Evolutionary conservation across 805 yeast genomes (phyloP).

Genomic region (Nakazawaea pomicola): DNA sequence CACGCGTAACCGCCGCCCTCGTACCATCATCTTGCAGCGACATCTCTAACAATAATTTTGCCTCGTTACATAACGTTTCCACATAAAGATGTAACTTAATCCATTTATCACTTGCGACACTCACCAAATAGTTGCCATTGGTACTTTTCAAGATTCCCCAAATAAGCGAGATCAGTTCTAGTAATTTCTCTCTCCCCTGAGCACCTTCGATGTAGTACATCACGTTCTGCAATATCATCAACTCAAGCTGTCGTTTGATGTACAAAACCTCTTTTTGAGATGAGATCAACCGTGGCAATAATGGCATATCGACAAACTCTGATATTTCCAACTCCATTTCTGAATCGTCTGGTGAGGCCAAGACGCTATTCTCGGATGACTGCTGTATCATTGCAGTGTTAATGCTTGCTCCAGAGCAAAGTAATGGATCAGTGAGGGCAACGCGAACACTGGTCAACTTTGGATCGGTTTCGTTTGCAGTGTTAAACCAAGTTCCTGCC

Average conservation of each 20-base stretch:
- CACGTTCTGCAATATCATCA: slow-evolving; percentile 3
- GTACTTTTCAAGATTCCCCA: slow-evolving; percentile 11
- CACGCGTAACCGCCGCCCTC: no score
- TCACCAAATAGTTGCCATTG: slow-evolving; percentile 2
- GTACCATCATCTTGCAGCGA: background rate
- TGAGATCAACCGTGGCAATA: slow-evolving; percentile 11
- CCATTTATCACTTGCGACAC: background rate
- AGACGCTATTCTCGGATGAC: background rate
- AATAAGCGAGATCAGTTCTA: slow-evolving; percentile 4
- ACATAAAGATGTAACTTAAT: background rate
- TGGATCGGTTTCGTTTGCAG: background rate
- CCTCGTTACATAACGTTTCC: background rate
- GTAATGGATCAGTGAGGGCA: background rate
- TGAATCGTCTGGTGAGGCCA: background rate
- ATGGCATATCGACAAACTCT: slow-evolving; percentile 2
- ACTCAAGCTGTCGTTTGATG: slow-evolving; percentile 12
- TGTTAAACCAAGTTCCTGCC: slow-evolving; percentile 1
- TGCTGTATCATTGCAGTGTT: no score
- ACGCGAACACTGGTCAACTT: background rate
- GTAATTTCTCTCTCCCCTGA: background rate
- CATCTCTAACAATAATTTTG: background rate
- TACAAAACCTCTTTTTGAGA: slow-evolving; percentile 10
- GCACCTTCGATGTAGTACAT: background rate
- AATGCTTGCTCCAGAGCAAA: no score
- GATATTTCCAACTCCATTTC: background rate